These are phyloP conservation scores for Ogataea philodendri DNA, from an alignment of 805 yeast genomes.

Conservation along the genomic window DNA sequence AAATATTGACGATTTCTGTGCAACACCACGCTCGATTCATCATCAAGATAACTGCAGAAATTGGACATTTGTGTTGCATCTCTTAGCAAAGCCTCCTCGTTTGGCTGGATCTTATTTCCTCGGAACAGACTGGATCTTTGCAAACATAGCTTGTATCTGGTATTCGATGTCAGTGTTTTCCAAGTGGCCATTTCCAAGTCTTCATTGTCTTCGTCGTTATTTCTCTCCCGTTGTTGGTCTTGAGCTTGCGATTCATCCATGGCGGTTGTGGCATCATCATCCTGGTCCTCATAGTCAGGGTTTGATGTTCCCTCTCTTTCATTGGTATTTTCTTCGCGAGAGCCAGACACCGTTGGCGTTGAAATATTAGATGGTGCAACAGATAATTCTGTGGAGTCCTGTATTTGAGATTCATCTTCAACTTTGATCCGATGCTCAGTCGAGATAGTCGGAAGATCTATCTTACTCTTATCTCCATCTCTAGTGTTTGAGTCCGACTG, in stretches of 20 bases:
- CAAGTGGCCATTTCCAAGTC: slow-evolving; percentile 81
- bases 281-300: slow-evolving; percentile 37
- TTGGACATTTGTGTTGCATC: slow-evolving; percentile 67
- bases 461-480: background rate
- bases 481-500: slow-evolving; percentile 5
- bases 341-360: slow-evolving; percentile 3
- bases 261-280: slow-evolving; percentile 44
- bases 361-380: background rate
- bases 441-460: background rate
- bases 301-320: slow-evolving; percentile 20
- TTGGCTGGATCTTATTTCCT: slow-evolving; percentile 54
- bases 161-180: slow-evolving; percentile 78
- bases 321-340: slow-evolving; percentile 12
- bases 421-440: background rate
- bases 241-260: slow-evolving; percentile 32
- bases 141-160: slow-evolving; percentile 71
- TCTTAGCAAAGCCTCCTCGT: slow-evolving; percentile 69
- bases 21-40: slow-evolving; percentile 32
- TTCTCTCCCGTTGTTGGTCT: slow-evolving; percentile 19
- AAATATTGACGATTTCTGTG: slow-evolving; percentile 36
- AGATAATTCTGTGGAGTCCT: background rate
- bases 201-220: slow-evolving; percentile 52
- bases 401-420: background rate
- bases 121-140: slow-evolving; percentile 67
- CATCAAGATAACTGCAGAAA: slow-evolving; percentile 46